Evolutionary conservation across 345 rosid species (phyloP), one percentile per base, ranked within the genome.

Genomic region (Citrus medica): DNA sequence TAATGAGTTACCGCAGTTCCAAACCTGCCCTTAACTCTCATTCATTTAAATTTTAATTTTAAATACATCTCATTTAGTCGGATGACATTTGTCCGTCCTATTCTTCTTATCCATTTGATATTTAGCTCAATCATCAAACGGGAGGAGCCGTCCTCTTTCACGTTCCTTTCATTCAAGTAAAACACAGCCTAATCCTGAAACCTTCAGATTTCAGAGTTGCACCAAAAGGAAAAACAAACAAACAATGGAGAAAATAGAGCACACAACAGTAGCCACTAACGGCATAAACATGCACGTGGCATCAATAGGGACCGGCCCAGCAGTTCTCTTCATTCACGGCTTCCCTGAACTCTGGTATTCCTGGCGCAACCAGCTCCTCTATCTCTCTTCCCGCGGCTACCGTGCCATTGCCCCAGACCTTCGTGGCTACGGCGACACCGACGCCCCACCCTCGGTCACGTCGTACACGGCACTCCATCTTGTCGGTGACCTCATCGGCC

Each of bases 291-390:
- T 74, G 68, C 77, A 37, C n/a, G 35, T 51, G 24, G 63, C 77
- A 22, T 66, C 64, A 21, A n/a, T 66, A 21, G 88, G 86, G 0
- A 51, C 73, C 5, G 85, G 83, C 13, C 86, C 85, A 9, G 66
- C 28, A 6, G 40, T 83, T 10, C 85, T 83, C 25, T 75, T 83
- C 17, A 83, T 86, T 53, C 86, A 86, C 69, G 88, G 88, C 63
- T 86, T 86, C 76, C 86, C 88, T 9, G 85, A 82, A 30, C 78
- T 83, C 14, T 83, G 85, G 88, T 86, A 81, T 58, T 37, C 83
- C 0, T 83, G 85, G 88, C 85, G 88, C 82, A 84, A 81, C 78
- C 88, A 86, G 80, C 82, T 86, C 37, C 79, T 79, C 40, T 73
- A 66, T 40, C 72, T 83, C 37, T 79, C 83, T 64, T 70, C 81